Evolutionary conservation across 345 rosid genomes (phyloP), one percentile per base, ranked within the genome.

Genomic region (Clausena lansium): DNA sequence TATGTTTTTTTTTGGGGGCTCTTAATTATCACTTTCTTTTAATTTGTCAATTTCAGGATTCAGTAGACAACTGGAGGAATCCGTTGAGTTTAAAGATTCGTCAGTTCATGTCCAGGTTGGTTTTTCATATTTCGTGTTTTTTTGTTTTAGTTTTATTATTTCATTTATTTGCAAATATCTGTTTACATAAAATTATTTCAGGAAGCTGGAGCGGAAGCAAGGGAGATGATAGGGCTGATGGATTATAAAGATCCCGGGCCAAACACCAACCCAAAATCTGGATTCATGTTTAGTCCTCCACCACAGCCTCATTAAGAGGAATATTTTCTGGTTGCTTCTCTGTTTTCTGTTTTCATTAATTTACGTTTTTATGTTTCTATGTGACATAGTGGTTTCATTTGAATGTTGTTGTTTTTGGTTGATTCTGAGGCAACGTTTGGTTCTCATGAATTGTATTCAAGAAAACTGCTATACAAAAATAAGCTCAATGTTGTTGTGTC

Each of bases 201-300:
- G 90, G 85, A 78, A 76, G 60, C 15, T 70, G 80, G 25, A 72
- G 87, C 77, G 54, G 78, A 11, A n/a, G 47, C 84, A 64, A 81
- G 88, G 75, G 63, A 68, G 84, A 47, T 77, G 80, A 72, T 79
- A 68, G 92, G 82, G 52, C 20, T 77, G 77, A 63, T 81, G 86
- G 94, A 88, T 70, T 90, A 90, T 70, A 45, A 78, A 62, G 85
- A 78, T 19, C 86, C 94, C 15, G 78, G 75, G 62, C 82, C 92
- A 25, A 90, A 88, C 78, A 74, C 76, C 1, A 90, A 87, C 81
- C 87, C 90, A 38, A 88, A 50, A 83, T 75, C 85, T 70, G 89
- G 87, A 19, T 83, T 30, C 72, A 9, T 80, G 5, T 39, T 81
- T 6, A 71, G 35, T 59, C 92, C 91, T 77, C 79, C 92, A 65